Base-by-base conservation (phyloP, 805 yeast species). In the Pichia phayaonensis region DNA sequence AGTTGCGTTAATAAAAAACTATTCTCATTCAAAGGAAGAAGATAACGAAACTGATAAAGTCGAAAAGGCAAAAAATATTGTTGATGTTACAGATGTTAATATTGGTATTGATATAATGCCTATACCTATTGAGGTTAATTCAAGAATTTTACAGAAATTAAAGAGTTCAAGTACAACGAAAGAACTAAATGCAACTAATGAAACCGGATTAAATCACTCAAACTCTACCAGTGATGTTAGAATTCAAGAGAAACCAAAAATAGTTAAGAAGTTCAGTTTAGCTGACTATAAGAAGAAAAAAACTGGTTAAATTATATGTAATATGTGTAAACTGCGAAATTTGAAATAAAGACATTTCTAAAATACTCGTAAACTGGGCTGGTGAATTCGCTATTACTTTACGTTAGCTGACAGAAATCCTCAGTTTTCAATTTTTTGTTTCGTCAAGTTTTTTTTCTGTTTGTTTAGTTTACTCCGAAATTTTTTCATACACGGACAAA, bases 271-370 rank as follows among this genome's bases (percentile, higher is more conserved):
- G 65, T 71, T 84, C 57, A 81, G 87, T 45, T 79, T 84, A 62
- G 90, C 90, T 1, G 92, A 84, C 59, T 84, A 84, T 63, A 82
- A 81, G 64, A 83, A 78, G 71, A 64, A 64, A 47, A 63, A 63
- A 48, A 62, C 54, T 12, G 49, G 53, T 8, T 50, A 54, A 50
- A 48, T n/a, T 31, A n/a, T 34, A 20, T 16, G 43, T 40, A 40
- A 22, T 34, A n/a, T 40, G 31, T 40, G 43, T 40, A 40, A 29
- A 29, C 34, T 29, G 12, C 4, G 3, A 29, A 29, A 29, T 10
- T 24, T 7, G 8, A 24, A 24, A 24, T n/a, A 24, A 24, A 24
- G 5, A 24, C 27, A 24, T 5, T 24, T 24, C 8, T 5, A 7
- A 26, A 26, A 8, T 10, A 10, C 7, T 26, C 8, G 29, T 2